Evolutionary conservation across 768 basidiomycete species (phyloP), one percentile per base, ranked within the genome.

Genomic region (Rossbeevera mucosa): DNA sequence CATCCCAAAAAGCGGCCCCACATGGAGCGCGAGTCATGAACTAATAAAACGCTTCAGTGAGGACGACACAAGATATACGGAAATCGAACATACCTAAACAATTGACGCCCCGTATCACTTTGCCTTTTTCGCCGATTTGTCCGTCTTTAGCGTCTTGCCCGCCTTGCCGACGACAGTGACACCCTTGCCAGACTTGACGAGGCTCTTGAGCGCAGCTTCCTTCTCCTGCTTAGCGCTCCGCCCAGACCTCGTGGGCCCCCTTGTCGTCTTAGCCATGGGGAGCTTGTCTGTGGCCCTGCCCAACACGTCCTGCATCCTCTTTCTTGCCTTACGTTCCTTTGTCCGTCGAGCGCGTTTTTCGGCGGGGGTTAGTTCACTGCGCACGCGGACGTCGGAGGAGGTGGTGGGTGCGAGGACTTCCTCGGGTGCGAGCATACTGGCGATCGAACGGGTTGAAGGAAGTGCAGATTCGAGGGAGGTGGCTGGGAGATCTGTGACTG

Each of bases 381-480:
- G 79, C 2, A 84, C 78, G 38, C 82, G 82, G 21, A 80, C 75
- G 44, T 79, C 77, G 3, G 78, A 69, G 0, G 80, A 63, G 3
- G 78, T 67, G 0, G 41, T 20, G 1, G 88, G 80, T 0, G 85
- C 74, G 60, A 88, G 87, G 13, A 98, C 73, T 70, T 99, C 96
- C 66, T 98, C 93, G 1, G 96, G 96, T 0, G 96, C 92, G 40
- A 99, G 79, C 77, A 93, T 86, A 0, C 83, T 85, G 2, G 86
- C 76, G 0, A 79, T 73, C 0, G 91, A 85, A 60, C 84, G 82
- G 8, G 84, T 79, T 0, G 91, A 89, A 0, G 95, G 96, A 5
- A 99, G 76, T 0, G 94, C 91, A 1, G 93, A 93, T 69, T 98
- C 96, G 58, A 98, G 69, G 3, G 83, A 78, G 22, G 92, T 80